Percentiles rank a stretch among this genome's conserved stretches.
Evolutionary conservation across 768 basidiomycete genomes (phyloP).

Genomic region (Leucocoprinus birnbaumii): DNA sequence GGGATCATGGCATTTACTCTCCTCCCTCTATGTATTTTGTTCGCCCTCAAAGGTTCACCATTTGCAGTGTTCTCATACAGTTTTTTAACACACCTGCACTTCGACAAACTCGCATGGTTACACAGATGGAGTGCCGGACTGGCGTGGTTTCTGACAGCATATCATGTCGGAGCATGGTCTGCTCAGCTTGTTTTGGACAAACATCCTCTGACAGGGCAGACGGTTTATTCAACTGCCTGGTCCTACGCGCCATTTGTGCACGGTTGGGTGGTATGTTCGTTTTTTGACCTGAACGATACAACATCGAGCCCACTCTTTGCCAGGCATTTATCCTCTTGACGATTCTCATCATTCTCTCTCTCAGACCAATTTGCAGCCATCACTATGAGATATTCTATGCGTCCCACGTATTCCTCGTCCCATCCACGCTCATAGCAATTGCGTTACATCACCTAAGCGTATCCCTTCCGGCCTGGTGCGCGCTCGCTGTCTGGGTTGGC

Average conservation of each 20-base stretch:
- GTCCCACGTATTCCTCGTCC: slow-evolving; percentile 59
- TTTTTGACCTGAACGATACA: slow-evolving; percentile 2
- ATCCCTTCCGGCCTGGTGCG: slow-evolving; percentile 66
- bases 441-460: slow-evolving; percentile 30
- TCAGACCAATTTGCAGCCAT: slow-evolving; percentile 45
- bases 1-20: slow-evolving; percentile 74
- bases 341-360: slow-evolving; percentile 47
- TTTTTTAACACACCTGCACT: slow-evolving; percentile 61
- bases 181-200: slow-evolving; percentile 58
- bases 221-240: slow-evolving; percentile 52
- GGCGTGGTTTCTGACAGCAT: slow-evolving; percentile 57
- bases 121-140: slow-evolving; percentile 73
- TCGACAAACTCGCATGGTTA: slow-evolving; percentile 71
- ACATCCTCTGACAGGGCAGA: slow-evolving; percentile 27
- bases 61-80: slow-evolving; percentile 61
- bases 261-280: slow-evolving; percentile 46
- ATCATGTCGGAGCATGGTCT: slow-evolving; percentile 70
- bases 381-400: slow-evolving; percentile 68
- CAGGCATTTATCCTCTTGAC: slow-evolving; percentile 59
- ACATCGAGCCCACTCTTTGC: neutral
- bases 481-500: slow-evolving; percentile 56
- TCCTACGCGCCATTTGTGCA: slow-evolving; percentile 59
- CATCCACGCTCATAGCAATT: slow-evolving; percentile 50
- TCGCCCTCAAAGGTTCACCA: slow-evolving; percentile 70
- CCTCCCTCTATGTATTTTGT: slow-evolving; percentile 64